Conservation (phyloP, 2,329 filamentous ascomycete species). For the Verticillium nubilum region DNA sequence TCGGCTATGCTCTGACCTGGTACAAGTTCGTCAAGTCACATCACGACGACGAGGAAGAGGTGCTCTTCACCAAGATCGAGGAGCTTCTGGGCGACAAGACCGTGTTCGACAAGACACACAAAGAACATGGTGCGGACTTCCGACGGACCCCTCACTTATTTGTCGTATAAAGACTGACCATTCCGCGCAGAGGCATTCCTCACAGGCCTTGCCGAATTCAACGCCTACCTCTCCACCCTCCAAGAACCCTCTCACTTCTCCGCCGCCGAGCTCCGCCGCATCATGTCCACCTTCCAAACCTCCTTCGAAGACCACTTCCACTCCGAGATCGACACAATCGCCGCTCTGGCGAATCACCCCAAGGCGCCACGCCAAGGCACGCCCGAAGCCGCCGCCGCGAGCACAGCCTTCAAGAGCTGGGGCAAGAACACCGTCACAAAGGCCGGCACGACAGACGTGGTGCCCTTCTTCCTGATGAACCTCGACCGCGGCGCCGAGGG, state of each 20-base stretch:
- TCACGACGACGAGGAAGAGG: conserved; percentile 54
- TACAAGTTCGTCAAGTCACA: conserved; percentile 54
- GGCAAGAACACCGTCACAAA: conserved; percentile 60
- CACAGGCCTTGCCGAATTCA: conserved; percentile 43
- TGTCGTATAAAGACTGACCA: not conserved
- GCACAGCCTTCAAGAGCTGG: conserved; percentile 52
- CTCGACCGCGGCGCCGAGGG: conserved; percentile 54
- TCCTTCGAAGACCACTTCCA: conserved; percentile 51
- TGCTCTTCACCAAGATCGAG: conserved; percentile 50
- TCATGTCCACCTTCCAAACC: conserved; percentile 45
- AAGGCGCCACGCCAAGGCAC: conserved; percentile 42
- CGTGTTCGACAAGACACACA: conserved; percentile 45
- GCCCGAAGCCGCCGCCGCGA: conserved; percentile 37
- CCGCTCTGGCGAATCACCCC: conserved; percentile 41
- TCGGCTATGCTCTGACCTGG: conserved; percentile 53
- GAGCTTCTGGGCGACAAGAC: conserved; percentile 42
- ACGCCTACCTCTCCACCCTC: conserved; percentile 43
- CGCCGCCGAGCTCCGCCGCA: conserved; percentile 34
- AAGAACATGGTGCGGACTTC: conserved; percentile 43
- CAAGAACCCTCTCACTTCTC: conserved; percentile 35
- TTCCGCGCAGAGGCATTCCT: conserved; percentile 38
- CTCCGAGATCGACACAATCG: conserved; percentile 48
- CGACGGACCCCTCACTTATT: not conserved
- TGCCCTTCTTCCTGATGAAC: conserved; percentile 62
- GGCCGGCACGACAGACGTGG: conserved; percentile 52